Base-by-base conservation (phyloP, 2,329 filamentous ascomycete genomes). In the Phaeosphaeria sp. region DNA sequence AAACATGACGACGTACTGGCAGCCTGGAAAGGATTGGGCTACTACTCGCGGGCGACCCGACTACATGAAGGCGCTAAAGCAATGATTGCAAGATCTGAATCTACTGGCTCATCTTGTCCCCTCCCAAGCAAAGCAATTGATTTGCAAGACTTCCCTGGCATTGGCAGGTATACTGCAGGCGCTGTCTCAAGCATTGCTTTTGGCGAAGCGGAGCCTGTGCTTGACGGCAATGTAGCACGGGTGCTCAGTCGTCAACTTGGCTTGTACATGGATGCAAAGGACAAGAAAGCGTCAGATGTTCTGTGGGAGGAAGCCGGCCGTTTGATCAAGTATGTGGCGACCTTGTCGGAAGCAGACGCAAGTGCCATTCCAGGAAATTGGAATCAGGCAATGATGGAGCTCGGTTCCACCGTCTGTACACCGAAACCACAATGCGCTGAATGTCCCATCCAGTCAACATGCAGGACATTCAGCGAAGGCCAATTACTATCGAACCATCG, bases 301-400 rank as follows among this genome's bases (percentile, higher is more conserved):
- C 67, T 89, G 1, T 89, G 87, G 87, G 82, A 81, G 5, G 84
- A 84, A 0, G 87, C 87, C 0, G 83, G 83, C 57, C 80, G 79
- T 2, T 75, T 89, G 11, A 85, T 85, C 49, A 82, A 83, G 50
- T 78, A 79, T 1, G 81, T 86, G 1, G 82, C 84, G 7, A 48
- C 56, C 0, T 57, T 61, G 8, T 63, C 69, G 2, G 68, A 73
- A 6, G 67, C 68, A 0, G 63, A 73, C 21, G 60, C 69, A 15
- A 87, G 82, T 53, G 80, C 84, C 51, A 72, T 83, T 21, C 86
- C 87, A 0, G 86, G 86, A 0, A 74, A 82, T 58, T 89, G 86
- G 87, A 87, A 87, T 0, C 87, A 89, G 67, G 87, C 84, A 0
- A 73, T 89, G 24, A 89, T 89, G 87, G 87, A 89, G 66, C 78